Base-by-base conservation (phyloP, 371 early-diverging fungal species). In the Ecytonucleospora hepatopenaei region DNA sequence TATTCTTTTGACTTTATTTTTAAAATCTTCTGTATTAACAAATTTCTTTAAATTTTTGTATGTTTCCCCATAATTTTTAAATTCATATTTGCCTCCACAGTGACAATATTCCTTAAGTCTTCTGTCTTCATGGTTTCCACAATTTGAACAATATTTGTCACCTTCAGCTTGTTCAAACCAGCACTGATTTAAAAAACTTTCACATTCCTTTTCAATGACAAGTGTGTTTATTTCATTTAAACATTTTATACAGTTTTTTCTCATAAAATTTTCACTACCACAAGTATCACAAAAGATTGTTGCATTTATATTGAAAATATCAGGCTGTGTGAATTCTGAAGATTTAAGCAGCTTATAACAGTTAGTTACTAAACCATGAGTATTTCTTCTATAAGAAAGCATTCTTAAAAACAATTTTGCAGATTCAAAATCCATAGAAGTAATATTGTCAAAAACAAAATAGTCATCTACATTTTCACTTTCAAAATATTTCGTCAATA, bases 31-130 rank as follows among this genome's bases (percentile, higher is more conserved):
- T 27, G 66, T 58, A 26, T 60, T 62, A 0, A 62, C 51, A 40
- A 71, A 59, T 12, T 26, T n/a, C 2, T 33, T 27, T 5, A 67
- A 15, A 2, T n/a, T 60, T n/a, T 8, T 3, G 4, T 70, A 1
- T 27, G 48, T 47, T 24, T 68, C 48, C 17, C 1, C 23, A 53
- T 71, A 35, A 4, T 24, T 30, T 33, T 31, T 64, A 19, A 27
- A 40, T 47, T 30, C 49, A 67, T 48, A 63, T 5, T 21, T 54
- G 30, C 75, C 76, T 15, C 76, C 76, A 67, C 76, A 75, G 1
- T 30, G 24, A 47, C 76, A 75, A 31, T 62, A 40, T 5, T 62
- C 67, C 0, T 48, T 54, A 27, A 71, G 54, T 49, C 28, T 71
- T 56, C 46, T 59, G 30, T 75, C 69, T 23, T 64, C 65, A 27